phyloP scores from a whole-genome alignment of 1,284 basidiomycete genomes.

The Tilletia indica region DNA sequence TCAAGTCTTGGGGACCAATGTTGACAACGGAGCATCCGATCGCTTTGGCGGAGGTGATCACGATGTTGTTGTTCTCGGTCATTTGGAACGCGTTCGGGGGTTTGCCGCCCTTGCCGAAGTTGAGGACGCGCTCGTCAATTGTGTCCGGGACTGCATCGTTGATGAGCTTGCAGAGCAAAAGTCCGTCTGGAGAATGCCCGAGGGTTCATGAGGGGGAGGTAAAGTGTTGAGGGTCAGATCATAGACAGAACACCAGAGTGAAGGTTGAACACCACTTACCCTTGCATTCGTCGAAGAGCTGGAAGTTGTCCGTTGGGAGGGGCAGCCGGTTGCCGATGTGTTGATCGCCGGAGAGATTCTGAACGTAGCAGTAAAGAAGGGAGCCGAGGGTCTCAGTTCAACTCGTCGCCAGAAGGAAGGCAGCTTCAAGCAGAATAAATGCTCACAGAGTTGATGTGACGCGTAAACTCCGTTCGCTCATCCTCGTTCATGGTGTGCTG shows the following conservation, averaged over 20 bases:
- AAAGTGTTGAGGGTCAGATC: not conserved
- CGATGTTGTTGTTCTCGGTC: conserved; percentile 99
- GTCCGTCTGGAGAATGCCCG: conserved; percentile 66
- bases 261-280: conserved; percentile 47
- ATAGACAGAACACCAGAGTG: not conserved
- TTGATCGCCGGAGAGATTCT: conserved; percentile 79
- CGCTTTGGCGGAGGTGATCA: conserved; percentile 94
- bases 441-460: conserved; percentile 87
- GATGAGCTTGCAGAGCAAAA: conserved; percentile 96
- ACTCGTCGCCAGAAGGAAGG: not conserved
- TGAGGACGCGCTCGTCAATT: conserved; percentile 95
- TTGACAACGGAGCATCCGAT: conserved; percentile 98
- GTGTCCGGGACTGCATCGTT: conserved; percentile 99
- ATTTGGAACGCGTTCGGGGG: conserved; percentile 89
- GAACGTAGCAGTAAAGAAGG: not conserved
- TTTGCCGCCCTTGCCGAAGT: conserved; percentile 61
- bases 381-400: not conserved
- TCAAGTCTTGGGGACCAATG: conserved; percentile 88
- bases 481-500: conserved; percentile 99
- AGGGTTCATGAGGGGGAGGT: too few relatives aligned
- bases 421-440: not conserved
- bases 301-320: conserved; percentile 97
- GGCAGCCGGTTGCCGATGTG: conserved; percentile 81
- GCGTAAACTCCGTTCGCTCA: conserved; percentile 90
- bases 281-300: conserved; percentile 93